Percentiles rank a stretch among this genome's conserved stretches.
Conservation (phyloP, 306 rosid species). For the Lotus japonicus region DNA sequence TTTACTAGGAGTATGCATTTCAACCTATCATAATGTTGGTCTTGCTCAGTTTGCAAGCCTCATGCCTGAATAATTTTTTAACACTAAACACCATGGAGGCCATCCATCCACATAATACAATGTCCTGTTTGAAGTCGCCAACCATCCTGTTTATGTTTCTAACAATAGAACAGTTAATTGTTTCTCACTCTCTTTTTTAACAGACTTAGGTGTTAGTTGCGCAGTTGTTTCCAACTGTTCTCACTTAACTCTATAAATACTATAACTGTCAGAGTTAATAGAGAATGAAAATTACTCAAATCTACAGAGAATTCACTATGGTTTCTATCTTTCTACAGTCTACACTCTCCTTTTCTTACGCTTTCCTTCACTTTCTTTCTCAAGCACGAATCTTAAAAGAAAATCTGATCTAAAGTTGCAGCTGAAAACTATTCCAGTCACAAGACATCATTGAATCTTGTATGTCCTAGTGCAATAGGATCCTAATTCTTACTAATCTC, state of each 20-base stretch:
- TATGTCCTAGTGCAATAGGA: background rate
- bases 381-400: background rate
- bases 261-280: background rate
- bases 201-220: background rate
- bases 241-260: background rate
- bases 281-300: background rate
- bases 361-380: background rate
- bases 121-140: background rate
- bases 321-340: background rate
- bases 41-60: background rate
- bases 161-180: background rate
- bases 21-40: background rate
- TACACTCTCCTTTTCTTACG: background rate
- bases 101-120: background rate
- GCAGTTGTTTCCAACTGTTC: background rate
- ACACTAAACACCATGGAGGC: background rate
- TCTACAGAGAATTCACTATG: background rate
- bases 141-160: background rate
- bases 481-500: background rate
- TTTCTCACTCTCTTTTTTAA: background rate
- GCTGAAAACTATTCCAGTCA: background rate
- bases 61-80: background rate
- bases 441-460: background rate
- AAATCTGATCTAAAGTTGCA: background rate
- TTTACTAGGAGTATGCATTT: background rate